Conservation (phyloP, 108 stramenopile genomes). For the Cylindrotheca fusiformis region DNA sequence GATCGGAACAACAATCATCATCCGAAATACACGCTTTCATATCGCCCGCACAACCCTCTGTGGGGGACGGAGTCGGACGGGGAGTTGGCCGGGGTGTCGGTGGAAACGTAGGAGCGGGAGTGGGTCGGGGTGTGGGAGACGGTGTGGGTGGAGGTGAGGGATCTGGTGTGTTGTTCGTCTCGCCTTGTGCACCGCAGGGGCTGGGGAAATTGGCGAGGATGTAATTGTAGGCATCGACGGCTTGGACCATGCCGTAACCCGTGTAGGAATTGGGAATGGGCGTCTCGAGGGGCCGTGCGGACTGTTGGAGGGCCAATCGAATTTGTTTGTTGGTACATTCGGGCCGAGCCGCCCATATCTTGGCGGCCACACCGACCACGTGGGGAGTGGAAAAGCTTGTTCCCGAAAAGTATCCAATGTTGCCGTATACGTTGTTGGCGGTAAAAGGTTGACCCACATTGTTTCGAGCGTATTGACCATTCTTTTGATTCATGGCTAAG, state of each 20-base stretch:
- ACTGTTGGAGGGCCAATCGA: constrained; percentile 34
- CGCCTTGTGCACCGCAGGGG: constrained; percentile 7
- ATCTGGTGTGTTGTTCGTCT: background rate
- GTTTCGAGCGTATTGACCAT: background rate
- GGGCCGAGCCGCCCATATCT: constrained; percentile 46
- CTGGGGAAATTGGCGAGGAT: constrained; percentile 7
- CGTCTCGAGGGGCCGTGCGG: background rate
- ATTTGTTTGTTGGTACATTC: constrained; percentile 49
- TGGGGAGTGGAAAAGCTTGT: constrained; percentile 65
- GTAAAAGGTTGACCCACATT: background rate
- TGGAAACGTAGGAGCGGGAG: background rate
- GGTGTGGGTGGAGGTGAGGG: background rate
- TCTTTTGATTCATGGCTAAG: background rate
- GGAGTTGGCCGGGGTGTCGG: background rate
- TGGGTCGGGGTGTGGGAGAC: background rate
- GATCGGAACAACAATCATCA: background rate
- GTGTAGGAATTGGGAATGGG: constrained; percentile 8
- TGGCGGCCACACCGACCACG: constrained; percentile 67
- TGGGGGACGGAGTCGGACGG: background rate
- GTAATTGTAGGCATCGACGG: constrained; percentile 23
- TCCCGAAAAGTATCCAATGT: constrained; percentile 5
- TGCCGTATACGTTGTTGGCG: background rate
- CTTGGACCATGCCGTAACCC: constrained; percentile 28
- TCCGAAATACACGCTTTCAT: background rate
- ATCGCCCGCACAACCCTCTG: background rate